These are phyloP conservation scores for Chlorophyllum brunneum DNA, from an alignment of 768 basidiomycete species.

Conservation along the genomic window DNA sequence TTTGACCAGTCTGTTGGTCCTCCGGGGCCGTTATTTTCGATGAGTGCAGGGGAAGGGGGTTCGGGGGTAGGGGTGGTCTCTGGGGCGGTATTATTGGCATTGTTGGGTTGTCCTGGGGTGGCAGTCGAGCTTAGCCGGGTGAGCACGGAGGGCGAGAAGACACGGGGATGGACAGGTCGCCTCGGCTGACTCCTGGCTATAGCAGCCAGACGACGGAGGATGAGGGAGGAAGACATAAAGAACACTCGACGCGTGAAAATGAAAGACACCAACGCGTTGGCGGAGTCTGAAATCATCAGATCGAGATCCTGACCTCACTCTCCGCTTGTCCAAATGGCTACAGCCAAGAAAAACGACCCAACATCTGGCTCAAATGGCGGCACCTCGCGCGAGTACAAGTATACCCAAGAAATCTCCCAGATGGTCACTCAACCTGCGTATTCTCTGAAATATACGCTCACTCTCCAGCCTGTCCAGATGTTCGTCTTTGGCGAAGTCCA, in stretches of 20 bases:
- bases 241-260: neutral
- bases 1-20: slow-evolving; percentile 78
- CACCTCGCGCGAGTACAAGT: slow-evolving; percentile 75
- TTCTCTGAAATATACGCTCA: neutral
- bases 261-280: neutral
- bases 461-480: slow-evolving; percentile 67
- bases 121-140: neutral
- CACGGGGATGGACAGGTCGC: neutral
- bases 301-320: slow-evolving; percentile 13
- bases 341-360: slow-evolving; percentile 16
- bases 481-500: slow-evolving; percentile 96
- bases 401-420: slow-evolving; percentile 88
- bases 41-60: neutral
- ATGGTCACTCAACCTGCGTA: slow-evolving; percentile 52
- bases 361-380: slow-evolving; percentile 6
- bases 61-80: neutral
- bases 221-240: slow-evolving; percentile 5
- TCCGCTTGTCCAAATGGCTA: slow-evolving; percentile 13
- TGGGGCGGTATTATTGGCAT: neutral
- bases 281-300: slow-evolving; percentile 8
- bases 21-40: slow-evolving; percentile 16
- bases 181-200: neutral
- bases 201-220: slow-evolving; percentile 3
- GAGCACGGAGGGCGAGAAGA: neutral
- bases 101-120: neutral